Evolutionary conservation across 2,329 filamentous ascomycete genomes (phyloP), one percentile per base, ranked within the genome.

Genomic region (Rutstroemia sp.): DNA sequence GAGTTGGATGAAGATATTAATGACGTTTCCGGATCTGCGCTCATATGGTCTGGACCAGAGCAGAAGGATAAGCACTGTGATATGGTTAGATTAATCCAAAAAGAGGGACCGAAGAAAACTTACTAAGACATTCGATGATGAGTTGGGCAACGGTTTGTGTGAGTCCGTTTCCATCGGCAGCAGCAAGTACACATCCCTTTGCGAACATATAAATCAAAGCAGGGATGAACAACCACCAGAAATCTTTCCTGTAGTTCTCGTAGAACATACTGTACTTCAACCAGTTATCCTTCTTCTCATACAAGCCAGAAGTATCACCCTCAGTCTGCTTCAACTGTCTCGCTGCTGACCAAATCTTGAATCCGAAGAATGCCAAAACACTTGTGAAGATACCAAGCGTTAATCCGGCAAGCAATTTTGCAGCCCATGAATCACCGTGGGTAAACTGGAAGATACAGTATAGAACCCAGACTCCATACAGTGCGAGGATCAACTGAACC

Each of bases 361-460:
- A 90, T 0, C 83, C 85, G 72, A 96, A 97, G 73, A 88, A 95
- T 6, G 69, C 80, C n/a, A 99, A 76, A 39, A 96, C 72, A 16
- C 73, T 83, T 0, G 92, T 96, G 69, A 97, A 97, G 4, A 92
- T 67, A 2, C 72, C 82, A 2, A 97, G 79, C 0, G 91, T 96
- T 17, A 95, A 74, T 58, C 79, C 92, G 16, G 94, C 94, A 25
- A 97, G 83, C 0, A 80, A 64, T 71, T 95, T 94, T 47, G 91
- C 92, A 7, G 87, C 90, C 92, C 92, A 96, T 0, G 92, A 97
- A 72, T 97, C 94, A 58, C 92, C 92, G 44, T 86, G 81, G 1
- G 87, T 94, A 72, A 97, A 96, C 69, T 99, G 94, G 72, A 92
- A 97, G 60, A 99, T 82, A 71, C 92, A 97, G 73, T 96, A 97